A percentile compares a stretch with the other conserved stretches of the same genome.
Evolutionary conservation across 164 flowering plant genomes (phyloP).

Genomic region (Amborella trichopoda): DNA sequence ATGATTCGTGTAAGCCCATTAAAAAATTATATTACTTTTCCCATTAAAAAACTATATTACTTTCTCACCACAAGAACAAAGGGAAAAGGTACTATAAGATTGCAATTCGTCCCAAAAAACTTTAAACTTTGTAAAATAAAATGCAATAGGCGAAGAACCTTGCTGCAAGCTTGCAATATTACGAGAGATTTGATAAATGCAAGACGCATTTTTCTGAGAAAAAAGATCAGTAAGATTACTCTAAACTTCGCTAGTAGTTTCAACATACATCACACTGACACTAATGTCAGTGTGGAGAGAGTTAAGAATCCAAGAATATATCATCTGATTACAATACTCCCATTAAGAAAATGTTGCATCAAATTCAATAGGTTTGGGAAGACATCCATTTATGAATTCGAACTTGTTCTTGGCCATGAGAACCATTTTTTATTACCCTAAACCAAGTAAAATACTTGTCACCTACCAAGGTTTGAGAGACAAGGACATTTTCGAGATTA

Average conservation of each 20-base stretch:
- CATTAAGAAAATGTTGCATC: not conserved
- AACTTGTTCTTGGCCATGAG: not conserved
- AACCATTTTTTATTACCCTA: not conserved
- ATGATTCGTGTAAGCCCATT: too few relatives aligned
- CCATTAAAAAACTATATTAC: not conserved
- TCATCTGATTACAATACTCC: not conserved
- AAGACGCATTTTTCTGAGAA: not conserved
- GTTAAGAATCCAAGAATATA: slow-evolving; percentile 1
- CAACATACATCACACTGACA: slow-evolving; percentile 1
- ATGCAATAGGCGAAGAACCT: not conserved
- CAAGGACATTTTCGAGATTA: not conserved
- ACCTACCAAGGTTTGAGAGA: not conserved
- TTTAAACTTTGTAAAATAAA: slow-evolving; percentile 2
- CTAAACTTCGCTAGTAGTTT: not conserved
- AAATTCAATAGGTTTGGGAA: not conserved
- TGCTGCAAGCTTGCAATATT: not conserved
- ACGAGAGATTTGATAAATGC: slow-evolving; percentile 1
- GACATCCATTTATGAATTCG: not conserved
- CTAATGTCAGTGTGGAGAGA: not conserved
- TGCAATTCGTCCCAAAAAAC: not conserved
- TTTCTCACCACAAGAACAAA: not conserved
- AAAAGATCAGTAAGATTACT: not conserved
- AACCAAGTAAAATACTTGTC: slow-evolving; percentile 1
- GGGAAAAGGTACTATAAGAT: not conserved
- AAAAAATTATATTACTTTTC: too few relatives aligned